Conservation (phyloP, 2,329 filamentous ascomycete species). For the Chaetomium sp. region DNA sequence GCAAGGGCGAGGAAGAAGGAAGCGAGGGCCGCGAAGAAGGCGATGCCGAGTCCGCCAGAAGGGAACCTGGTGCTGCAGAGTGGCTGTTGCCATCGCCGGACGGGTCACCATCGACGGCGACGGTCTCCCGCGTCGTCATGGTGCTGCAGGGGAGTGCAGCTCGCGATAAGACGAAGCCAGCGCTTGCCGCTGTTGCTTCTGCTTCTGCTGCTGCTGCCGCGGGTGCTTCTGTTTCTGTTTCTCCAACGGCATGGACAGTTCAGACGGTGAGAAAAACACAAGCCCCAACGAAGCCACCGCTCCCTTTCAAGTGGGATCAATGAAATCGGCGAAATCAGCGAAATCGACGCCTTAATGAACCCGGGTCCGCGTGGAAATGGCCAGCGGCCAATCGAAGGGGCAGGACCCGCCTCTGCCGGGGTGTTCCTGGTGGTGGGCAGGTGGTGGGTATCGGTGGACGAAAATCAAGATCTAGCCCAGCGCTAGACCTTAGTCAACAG, state of each 20-base stretch:
- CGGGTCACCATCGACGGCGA: constrained; percentile 7
- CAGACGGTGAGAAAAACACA: neutral
- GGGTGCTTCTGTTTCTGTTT: neutral
- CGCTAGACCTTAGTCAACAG: constrained; percentile 1
- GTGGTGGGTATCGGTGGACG: constrained; percentile 4
- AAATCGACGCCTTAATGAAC: too few species aligned
- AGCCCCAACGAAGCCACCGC: too few species aligned
- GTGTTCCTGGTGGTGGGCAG: neutral
- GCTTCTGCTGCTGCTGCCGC: too few species aligned
- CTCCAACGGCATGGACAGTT: neutral
- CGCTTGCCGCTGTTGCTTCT: too few species aligned
- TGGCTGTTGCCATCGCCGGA: constrained; percentile 18
- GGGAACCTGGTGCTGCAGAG: constrained; percentile 1
- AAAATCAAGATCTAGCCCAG: constrained; percentile 8
- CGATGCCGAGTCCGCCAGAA: constrained; percentile 9
- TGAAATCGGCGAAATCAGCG: too few species aligned
- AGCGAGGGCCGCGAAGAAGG: constrained; percentile 19
- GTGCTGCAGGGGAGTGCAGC: neutral
- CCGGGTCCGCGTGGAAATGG: neutral
- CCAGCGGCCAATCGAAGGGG: constrained; percentile 8
- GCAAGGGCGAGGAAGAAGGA: constrained; percentile 18
- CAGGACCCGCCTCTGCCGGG: neutral
- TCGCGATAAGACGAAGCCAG: neutral
- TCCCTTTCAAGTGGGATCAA: neutral
- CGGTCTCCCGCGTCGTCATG: constrained; percentile 19